phyloP scores from a whole-genome alignment of 179 eudicot genomes.

The Camellia oleifera region DNA sequence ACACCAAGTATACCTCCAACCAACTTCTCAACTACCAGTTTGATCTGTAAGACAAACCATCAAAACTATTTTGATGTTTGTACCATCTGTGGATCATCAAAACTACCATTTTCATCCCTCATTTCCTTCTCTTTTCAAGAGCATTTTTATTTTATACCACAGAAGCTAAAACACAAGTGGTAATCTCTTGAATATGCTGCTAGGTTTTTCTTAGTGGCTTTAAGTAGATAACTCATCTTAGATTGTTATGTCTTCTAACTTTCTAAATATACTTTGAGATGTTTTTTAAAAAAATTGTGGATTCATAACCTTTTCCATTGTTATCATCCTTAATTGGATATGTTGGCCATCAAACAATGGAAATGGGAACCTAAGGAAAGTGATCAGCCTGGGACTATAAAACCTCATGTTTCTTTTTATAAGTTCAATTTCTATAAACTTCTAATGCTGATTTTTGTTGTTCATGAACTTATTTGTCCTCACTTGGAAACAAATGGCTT shows the following conservation, averaged over 20 bases:
- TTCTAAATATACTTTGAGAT: no score
- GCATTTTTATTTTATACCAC: not conserved
- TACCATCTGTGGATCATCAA: not conserved
- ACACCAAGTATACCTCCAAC: not conserved
- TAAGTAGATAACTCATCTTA: not conserved
- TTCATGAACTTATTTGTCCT: slow-evolving; percentile 3
- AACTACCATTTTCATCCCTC: not conserved
- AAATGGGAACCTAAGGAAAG: not conserved
- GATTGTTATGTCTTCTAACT: not conserved
- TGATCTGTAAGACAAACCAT: not conserved
- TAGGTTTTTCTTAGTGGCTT: not conserved
- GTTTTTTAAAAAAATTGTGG: not conserved
- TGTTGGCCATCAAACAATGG: not conserved
- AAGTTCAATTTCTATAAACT: not conserved
- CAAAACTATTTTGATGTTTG: not conserved
- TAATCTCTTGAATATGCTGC: not conserved
- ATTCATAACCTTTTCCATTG: not conserved
- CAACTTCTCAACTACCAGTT: not conserved
- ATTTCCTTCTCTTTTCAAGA: not conserved
- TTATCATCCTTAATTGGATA: not conserved
- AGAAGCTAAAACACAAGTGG: not conserved
- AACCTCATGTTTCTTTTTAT: not conserved
- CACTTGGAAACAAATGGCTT: slow-evolving; percentile 1
- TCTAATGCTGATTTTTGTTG: not conserved
- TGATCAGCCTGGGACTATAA: not conserved